phyloP scores from a whole-genome alignment of 371 early-diverging fungal species.

The Phascolomyces articulosus region DNA sequence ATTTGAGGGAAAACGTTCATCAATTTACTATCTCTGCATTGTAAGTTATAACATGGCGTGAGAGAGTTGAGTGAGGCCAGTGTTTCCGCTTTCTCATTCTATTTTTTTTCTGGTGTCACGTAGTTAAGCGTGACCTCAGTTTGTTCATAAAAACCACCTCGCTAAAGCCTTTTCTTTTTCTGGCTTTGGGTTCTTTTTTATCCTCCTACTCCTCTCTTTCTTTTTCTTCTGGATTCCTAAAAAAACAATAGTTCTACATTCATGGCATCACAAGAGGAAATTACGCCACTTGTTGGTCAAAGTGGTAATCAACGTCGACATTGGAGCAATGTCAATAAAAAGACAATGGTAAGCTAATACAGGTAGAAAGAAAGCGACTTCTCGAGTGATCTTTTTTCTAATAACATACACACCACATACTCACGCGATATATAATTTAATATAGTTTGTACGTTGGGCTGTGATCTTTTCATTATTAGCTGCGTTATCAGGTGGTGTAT shows the following conservation, averaged over 20 bases:
- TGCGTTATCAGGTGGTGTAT: constrained; percentile 22
- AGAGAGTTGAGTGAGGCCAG: too few relatives aligned
- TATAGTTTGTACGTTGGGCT: constrained; percentile 19
- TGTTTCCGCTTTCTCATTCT: too few relatives aligned
- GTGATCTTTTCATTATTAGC: constrained; percentile 21
- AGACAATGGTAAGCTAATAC: constrained; percentile 38
- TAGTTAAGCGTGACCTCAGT: too few relatives aligned
- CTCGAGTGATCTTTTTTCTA: background rate
- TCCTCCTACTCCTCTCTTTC: background rate
- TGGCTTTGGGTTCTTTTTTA: background rate
- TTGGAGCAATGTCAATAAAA: constrained; percentile 32
- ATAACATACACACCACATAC: too few relatives aligned
- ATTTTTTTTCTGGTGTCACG: too few relatives aligned
- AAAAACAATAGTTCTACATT: background rate
- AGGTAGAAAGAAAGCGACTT: background rate
- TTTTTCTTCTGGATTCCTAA: constrained; percentile 1
- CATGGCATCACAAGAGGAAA: constrained; percentile 13
- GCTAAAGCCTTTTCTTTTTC: too few relatives aligned
- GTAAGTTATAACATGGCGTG: too few relatives aligned
- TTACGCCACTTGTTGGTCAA: constrained; percentile 6
- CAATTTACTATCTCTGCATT: too few relatives aligned
- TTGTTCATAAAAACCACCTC: too few relatives aligned
- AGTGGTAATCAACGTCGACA: constrained; percentile 9
- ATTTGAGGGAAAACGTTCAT: too few relatives aligned
- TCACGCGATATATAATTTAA: too few relatives aligned